Evolutionary conservation across 345 rosid genomes (phyloP), one percentile per base, ranked within the genome.

Genomic region (Cardamine resedifolia): DNA sequence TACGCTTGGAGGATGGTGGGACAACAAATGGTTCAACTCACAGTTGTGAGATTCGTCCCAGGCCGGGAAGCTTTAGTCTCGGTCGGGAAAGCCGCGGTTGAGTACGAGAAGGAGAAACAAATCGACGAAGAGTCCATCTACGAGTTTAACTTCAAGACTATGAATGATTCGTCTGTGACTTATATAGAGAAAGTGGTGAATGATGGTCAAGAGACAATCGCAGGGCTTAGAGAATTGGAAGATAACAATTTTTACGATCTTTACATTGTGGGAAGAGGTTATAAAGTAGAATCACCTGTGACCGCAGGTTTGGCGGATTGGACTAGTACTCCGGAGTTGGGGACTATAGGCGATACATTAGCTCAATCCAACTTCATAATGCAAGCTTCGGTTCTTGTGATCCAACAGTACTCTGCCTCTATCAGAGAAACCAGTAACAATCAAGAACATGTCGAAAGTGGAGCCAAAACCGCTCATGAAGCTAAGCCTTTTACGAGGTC

Each of bases 1-100:
- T 90, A 81, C 28, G 89, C 89, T 0, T 77, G 89, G 84, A 81
- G 90, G 73, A 83, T 90, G 86, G 79, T 75, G 1, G 71, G 71
- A 7, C 62, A 70, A 12, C 77, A 64, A 1, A 73, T 70, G 3
- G 71, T 84, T 11, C 57, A 61, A 15, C 61, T 92, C 31, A 79
- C 81, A 0, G 86, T 86, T 2, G 67, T 88, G 7, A 77, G 89
- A 56, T 84, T 92, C 55, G 23, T 84, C 26, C 79, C 78, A 0
- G 66, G 76, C 7, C 61, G 66, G 24, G 73, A 80, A 3, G 66
- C 53, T 19, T 51, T 71, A 9, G 18, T 4, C n/a, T 24, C 71
- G 7, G 63, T 51, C 8, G 20, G 44, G 12, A 16, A 43, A 43
- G 1, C 50, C 9, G 10, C 6, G 11, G 34, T 2, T 11, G 58